Conservation (phyloP, 352 stramenopile species). For the Globisporangium nodosum region DNA sequence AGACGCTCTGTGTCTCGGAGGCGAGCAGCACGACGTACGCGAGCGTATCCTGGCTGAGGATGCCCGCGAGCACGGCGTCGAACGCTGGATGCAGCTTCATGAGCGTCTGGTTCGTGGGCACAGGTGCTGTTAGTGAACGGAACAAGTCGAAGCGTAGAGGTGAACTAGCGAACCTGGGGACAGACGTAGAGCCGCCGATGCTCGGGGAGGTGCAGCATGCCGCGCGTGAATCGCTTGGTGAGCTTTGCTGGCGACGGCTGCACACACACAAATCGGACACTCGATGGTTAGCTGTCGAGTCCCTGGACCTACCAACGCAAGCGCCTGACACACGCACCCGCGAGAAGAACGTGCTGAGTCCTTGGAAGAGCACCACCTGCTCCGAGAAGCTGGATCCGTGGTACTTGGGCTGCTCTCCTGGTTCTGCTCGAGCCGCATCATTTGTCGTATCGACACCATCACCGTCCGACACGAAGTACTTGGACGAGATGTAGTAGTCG, state of each 20-base stretch:
- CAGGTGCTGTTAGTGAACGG: background rate
- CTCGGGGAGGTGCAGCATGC: constrained; percentile 31
- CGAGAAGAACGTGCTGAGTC: constrained; percentile 60
- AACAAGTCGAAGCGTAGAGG: background rate
- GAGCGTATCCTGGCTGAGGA: constrained; percentile 29
- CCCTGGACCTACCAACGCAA: no score
- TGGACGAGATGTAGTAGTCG: constrained; percentile 81
- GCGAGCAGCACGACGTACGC: constrained; percentile 40
- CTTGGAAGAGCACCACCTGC: constrained; percentile 60
- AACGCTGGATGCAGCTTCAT: constrained; percentile 65
- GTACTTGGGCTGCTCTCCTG: constrained; percentile 12
- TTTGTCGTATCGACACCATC: constrained; percentile 7
- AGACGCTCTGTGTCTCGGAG: constrained; percentile 38
- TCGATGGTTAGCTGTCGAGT: no score
- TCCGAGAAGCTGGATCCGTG: constrained; percentile 49
- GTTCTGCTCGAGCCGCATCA: background rate
- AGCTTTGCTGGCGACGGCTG: constrained; percentile 12
- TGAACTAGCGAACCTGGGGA: constrained; percentile 24
- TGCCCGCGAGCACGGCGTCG: constrained; percentile 32
- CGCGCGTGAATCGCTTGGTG: constrained; percentile 22
- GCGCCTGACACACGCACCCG: background rate
- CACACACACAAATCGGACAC: background rate
- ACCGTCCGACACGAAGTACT: constrained; percentile 38
- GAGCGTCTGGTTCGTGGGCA: constrained; percentile 28
- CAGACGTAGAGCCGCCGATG: constrained; percentile 50